phyloP scores from a whole-genome alignment of 192 early-diverging fungal species.

The Dissophora ornata region DNA sequence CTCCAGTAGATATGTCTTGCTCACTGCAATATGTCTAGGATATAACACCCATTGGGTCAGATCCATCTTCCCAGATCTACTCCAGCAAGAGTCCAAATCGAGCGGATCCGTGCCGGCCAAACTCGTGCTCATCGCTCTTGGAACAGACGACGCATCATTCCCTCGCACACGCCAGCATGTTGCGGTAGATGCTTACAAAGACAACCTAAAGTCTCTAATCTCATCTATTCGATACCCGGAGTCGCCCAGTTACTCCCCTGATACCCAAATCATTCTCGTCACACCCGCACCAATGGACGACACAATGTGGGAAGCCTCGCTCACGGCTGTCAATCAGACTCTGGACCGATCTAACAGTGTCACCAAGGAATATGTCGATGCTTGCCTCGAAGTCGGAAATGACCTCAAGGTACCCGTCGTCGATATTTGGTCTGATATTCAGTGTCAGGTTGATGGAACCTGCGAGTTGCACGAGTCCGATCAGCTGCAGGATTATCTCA shows the following conservation, averaged over 20 bases:
- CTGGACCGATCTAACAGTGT: conserved; percentile 38
- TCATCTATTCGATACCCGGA: conserved; percentile 61
- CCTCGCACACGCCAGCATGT: conserved; percentile 67
- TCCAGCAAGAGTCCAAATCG: conserved; percentile 54
- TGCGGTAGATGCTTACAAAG: conserved; percentile 64
- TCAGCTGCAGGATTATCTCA: conserved; percentile 48
- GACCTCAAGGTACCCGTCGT: conserved; percentile 58
- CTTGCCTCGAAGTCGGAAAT: conserved; percentile 58
- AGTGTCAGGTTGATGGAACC: conserved; percentile 17
- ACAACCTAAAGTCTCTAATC: conserved; percentile 71
- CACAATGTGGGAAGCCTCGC: conserved; percentile 54
- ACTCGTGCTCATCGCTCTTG: conserved; percentile 81
- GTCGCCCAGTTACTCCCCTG: conserved; percentile 68
- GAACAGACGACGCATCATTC: conserved; percentile 83
- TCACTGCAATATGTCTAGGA: conserved; percentile 50
- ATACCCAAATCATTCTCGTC: conserved; percentile 75
- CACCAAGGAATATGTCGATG: conserved; percentile 67
- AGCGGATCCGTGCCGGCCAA: conserved; percentile 48
- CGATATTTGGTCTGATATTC: conserved; percentile 19
- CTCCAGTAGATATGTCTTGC: no score
- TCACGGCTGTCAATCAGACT: conserved; percentile 37
- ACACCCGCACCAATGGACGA: conserved; percentile 82
- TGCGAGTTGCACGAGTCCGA: conserved; percentile 34
- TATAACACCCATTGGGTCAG: conserved; percentile 77
- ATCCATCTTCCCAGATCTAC: conserved; percentile 63